phyloP scores from a whole-genome alignment of 306 rosid genomes.

The Vicia sativa region DNA sequence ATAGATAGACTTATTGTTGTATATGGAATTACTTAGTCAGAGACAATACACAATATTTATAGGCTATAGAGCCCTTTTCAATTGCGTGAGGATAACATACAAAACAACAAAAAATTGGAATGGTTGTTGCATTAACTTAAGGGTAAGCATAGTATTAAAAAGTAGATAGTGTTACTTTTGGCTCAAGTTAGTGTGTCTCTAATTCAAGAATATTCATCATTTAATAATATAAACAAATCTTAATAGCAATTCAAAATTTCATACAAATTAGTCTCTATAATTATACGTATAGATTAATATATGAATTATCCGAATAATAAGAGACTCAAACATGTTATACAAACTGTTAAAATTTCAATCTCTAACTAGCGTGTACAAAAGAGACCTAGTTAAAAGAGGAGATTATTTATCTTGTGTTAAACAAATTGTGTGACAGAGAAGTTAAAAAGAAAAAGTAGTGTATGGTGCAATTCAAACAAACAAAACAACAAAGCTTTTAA shows the following conservation, averaged over 20 bases:
- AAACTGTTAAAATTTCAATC: background rate
- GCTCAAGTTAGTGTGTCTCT: background rate
- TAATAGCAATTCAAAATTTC: background rate
- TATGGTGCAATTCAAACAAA: background rate
- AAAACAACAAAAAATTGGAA: conserved; percentile 25
- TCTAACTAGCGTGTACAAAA: no score
- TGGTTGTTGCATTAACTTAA: conserved; percentile 34
- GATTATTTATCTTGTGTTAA: background rate
- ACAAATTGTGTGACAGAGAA: background rate
- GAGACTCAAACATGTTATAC: background rate
- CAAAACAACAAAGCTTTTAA: background rate
- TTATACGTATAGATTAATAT: no score
- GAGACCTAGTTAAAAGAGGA: background rate
- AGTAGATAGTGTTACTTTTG: background rate
- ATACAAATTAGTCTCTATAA: no score
- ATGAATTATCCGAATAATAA: no score
- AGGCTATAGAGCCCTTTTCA: background rate
- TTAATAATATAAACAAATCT: background rate
- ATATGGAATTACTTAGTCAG: conserved; percentile 25
- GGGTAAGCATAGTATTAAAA: background rate
- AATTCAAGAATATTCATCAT: background rate
- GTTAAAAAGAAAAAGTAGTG: background rate
- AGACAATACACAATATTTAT: conserved; percentile 25
- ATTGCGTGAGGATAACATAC: conserved; percentile 33
- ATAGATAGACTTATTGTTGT: conserved; percentile 8